Conservation (phyloP, 164 flowering plant species). For the Houttuynia cordata region DNA sequence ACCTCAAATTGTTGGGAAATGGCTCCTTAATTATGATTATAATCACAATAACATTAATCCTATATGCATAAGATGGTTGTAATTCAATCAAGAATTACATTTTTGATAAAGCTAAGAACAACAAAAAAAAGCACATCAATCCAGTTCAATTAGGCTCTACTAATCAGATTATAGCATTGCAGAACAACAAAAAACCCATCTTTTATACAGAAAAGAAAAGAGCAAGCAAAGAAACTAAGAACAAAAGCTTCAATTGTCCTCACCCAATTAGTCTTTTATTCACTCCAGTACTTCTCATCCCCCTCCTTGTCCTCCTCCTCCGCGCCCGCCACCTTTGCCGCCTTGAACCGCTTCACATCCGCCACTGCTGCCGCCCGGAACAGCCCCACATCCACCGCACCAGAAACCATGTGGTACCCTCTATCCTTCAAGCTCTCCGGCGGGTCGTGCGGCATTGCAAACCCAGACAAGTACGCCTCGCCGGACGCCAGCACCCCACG, state of each 20-base stretch:
- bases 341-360: slow-evolving; percentile 62
- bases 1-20: too few species aligned
- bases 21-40: too few species aligned
- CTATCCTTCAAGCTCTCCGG: slow-evolving; percentile 36
- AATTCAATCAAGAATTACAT: background rate
- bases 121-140: background rate
- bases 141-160: background rate
- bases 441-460: slow-evolving; percentile 63
- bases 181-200: too few species aligned
- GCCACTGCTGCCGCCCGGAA: slow-evolving; percentile 59
- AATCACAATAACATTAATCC: too few species aligned
- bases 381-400: slow-evolving; percentile 67
- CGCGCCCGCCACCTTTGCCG: slow-evolving; percentile 20
- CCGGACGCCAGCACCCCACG: slow-evolving; percentile 37
- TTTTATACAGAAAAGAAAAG: too few species aligned
- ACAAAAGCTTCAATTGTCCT: background rate
- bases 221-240: background rate
- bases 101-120: too few species aligned
- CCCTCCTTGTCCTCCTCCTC: slow-evolving; percentile 17
- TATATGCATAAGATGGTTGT: background rate
- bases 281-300: slow-evolving; percentile 65
- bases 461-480: slow-evolving; percentile 30
- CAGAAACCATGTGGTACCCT: slow-evolving; percentile 78
- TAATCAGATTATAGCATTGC: too few species aligned
- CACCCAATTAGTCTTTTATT: slow-evolving; percentile 13